phyloP scores from a whole-genome alignment of 108 stramenopile species.

The Skeletonema tropicum region DNA sequence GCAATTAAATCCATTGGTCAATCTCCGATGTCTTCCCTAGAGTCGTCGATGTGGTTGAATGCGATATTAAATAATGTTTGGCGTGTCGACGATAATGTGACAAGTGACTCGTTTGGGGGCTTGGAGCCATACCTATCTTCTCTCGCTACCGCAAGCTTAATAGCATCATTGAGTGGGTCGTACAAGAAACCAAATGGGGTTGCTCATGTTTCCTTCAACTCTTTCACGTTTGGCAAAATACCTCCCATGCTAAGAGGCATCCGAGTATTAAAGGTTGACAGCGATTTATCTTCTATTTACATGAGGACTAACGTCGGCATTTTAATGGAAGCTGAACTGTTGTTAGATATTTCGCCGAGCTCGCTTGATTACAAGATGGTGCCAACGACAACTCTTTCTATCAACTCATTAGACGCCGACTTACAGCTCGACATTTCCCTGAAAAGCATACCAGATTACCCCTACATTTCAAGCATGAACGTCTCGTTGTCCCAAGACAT shows the following conservation, averaged over 20 bases:
- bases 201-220: conserved; percentile 45
- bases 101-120: conserved; percentile 11
- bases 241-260: conserved; percentile 37
- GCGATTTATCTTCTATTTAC: conserved; percentile 14
- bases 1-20: conserved; percentile 41
- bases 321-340: conserved; percentile 36
- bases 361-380: conserved; percentile 50
- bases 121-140: conserved; percentile 38
- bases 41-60: conserved; percentile 52
- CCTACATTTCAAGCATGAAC: conserved; percentile 46
- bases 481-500: conserved; percentile 31
- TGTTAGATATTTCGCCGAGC: conserved; percentile 43
- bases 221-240: conserved; percentile 44
- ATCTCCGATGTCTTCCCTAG: conserved; percentile 10
- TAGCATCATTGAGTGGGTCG: conserved; percentile 16
- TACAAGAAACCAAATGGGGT: conserved; percentile 41
- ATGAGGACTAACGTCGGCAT: conserved; percentile 30
- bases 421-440: conserved; percentile 29
- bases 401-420: conserved; percentile 43
- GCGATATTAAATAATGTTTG: conserved; percentile 25
- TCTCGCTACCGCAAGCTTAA: conserved; percentile 8
- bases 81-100: conserved; percentile 16
- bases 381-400: conserved; percentile 41
- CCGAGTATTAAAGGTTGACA: conserved; percentile 24
- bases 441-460: conserved; percentile 34